Evolutionary conservation across 495 filamentous ascomycete genomes (phyloP).

Genomic region (Alectoria sarmentosa): DNA sequence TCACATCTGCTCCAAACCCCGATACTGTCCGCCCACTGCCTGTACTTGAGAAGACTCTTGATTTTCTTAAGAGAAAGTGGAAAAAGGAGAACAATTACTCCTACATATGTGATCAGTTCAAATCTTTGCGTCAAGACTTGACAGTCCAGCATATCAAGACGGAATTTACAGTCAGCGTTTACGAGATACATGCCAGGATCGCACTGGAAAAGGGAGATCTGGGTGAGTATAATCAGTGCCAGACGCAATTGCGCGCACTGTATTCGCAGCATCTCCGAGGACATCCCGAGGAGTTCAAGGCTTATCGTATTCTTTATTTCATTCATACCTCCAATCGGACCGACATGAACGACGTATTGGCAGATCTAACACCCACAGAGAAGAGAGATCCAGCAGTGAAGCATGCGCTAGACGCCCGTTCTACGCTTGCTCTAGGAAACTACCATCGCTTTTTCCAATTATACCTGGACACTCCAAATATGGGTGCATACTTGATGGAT

Average conservation of each 20-base stretch:
- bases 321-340: constrained; percentile 98
- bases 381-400: constrained; percentile 76
- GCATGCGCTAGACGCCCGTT: constrained; percentile 88
- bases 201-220: constrained; percentile 97
- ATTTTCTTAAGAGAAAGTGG: constrained; percentile 91
- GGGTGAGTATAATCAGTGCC: constrained; percentile 99
- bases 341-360: constrained; percentile 94
- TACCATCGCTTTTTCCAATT: constrained; percentile 96
- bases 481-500: constrained; percentile 98
- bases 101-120: constrained; percentile 99
- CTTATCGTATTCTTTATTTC: constrained; percentile 99
- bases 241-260: constrained; percentile 89
- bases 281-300: constrained; percentile 92
- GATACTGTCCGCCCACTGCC: constrained; percentile 78
- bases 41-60: constrained; percentile 74
- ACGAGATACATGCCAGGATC: constrained; percentile 97
- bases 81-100: constrained; percentile 85
- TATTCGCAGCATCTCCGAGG: constrained; percentile 82
- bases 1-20: constrained; percentile 83
- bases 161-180: constrained; percentile 89
- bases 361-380: constrained; percentile 96
- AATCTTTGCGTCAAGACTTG: constrained; percentile 95
- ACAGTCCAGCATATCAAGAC: constrained; percentile 96
- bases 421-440: constrained; percentile 85
- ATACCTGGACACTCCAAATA: constrained; percentile 89